Percentiles rank a stretch among this genome's conserved stretches.
Conservation (phyloP, 169 alveolate genomes). For the Blepharisma undulans region DNA sequence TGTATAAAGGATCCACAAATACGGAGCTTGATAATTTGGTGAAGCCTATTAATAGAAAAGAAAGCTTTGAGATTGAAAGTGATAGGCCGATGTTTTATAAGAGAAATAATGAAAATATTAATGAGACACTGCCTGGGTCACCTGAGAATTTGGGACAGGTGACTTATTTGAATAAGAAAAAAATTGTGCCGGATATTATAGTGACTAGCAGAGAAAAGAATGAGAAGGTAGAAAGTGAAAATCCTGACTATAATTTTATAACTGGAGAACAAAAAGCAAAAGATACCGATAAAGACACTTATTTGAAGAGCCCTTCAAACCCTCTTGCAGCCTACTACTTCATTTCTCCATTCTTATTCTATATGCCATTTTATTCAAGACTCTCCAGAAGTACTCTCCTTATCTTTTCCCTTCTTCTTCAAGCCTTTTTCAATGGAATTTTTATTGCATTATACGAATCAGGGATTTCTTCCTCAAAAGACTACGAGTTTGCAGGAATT, state of each 20-base stretch:
- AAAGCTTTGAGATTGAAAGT: neutral
- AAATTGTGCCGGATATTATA: neutral
- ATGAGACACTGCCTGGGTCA: neutral
- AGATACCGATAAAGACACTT: neutral
- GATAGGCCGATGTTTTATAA: neutral
- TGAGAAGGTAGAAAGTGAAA: neutral
- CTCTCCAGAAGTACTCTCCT: neutral
- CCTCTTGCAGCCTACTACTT: neutral
- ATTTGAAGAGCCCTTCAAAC: neutral
- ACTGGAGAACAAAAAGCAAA: neutral
- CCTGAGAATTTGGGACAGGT: neutral
- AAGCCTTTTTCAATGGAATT: neutral
- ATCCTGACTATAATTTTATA: neutral
- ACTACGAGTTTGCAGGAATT: neutral
- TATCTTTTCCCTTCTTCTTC: neutral
- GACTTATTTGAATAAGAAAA: neutral
- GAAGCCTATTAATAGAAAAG: neutral
- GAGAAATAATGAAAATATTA: neutral
- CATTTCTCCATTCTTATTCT: neutral
- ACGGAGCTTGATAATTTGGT: neutral
- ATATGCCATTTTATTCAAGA: constrained; percentile 6
- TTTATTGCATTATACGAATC: neutral
- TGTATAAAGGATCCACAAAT: neutral
- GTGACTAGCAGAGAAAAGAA: neutral
- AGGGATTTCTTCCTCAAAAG: neutral